Evolutionary conservation across 192 early-diverging fungal species (phyloP), one percentile per base, ranked within the genome.

Genomic region (Entomortierella chlamydospora): DNA sequence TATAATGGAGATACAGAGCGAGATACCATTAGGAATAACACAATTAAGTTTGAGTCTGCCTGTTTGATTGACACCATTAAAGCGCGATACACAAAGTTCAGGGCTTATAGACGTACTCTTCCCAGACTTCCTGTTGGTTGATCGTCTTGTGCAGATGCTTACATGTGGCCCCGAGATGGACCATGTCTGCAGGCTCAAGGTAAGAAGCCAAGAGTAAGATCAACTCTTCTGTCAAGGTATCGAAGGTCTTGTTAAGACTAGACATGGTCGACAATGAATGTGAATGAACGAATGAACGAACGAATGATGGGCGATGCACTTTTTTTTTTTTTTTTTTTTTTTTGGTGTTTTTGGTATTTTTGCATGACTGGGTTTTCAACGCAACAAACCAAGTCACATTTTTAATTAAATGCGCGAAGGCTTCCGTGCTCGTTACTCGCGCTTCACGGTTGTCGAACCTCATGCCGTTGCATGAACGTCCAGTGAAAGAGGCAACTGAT

Each of bases 181-280:
- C 61, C 60, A 83, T 41, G 57, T 83, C 82, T 25, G 49, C n/a
- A 31, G 82, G 73, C 47, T 83, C 82, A 18, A 83, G 57, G 68
- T 79, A 79, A 37, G 76, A 79, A 5, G 63, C 67, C 50, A 79
- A 54, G 61, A 70, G 57, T 50, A 64, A 68, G 34, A 79, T 61
- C 50, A 79, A 37, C 15, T 79, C 68, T n/a, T 79, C 76, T 18
- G 68, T 66, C 23, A 79, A 31, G 4, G 51, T 66, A 42, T 79
- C 76, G 43, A 79, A 66, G 23, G 68, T 79, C 57, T 79, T 78
- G 73, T 78, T 78, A 15, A 37, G 51, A 15, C 29, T 70, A 4
- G 52, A 47, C 61, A 74, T 59, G 41, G 49, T 42, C 4, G 2
- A 20, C 17, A 30, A 34, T 26, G 4, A 26, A 55, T 17, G 13